Conservation (phyloP, 345 rosid species). For the Euphorbia peplus region DNA sequence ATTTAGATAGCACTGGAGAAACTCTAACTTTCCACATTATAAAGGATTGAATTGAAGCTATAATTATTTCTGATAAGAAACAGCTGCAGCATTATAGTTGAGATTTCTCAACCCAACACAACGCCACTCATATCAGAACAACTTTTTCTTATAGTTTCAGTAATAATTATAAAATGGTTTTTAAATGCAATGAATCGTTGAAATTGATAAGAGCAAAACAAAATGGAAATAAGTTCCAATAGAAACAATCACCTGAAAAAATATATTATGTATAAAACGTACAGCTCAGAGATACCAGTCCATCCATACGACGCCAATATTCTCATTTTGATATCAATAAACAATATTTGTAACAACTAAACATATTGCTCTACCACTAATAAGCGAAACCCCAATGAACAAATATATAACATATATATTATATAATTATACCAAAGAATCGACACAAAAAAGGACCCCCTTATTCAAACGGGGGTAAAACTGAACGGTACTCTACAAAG, state of each 20-base stretch:
- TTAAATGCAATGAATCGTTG: no score
- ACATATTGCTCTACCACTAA: constrained; percentile 12
- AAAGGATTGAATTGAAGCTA: no score
- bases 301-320: constrained; percentile 26
- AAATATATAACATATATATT: constrained; percentile 9
- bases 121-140: no score
- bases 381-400: not conserved
- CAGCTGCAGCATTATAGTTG: no score
- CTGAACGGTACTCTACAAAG: constrained; percentile 21
- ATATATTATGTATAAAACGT: constrained; percentile 7
- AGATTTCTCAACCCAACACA: no score
- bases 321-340: constrained; percentile 13
- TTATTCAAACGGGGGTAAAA: constrained; percentile 16
- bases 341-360: constrained; percentile 20
- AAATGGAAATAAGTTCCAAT: not conserved
- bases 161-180: no score
- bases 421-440: constrained; percentile 26
- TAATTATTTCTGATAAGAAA: no score
- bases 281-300: constrained; percentile 18
- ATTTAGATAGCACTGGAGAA: no score
- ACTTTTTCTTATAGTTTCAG: no score
- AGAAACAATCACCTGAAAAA: not conserved
- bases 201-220: not conserved
- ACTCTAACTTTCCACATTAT: no score
- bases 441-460: constrained; percentile 24